Base-by-base conservation (phyloP, 2,329 filamentous ascomycete genomes). In the Pyrenochaeta sp. region DNA sequence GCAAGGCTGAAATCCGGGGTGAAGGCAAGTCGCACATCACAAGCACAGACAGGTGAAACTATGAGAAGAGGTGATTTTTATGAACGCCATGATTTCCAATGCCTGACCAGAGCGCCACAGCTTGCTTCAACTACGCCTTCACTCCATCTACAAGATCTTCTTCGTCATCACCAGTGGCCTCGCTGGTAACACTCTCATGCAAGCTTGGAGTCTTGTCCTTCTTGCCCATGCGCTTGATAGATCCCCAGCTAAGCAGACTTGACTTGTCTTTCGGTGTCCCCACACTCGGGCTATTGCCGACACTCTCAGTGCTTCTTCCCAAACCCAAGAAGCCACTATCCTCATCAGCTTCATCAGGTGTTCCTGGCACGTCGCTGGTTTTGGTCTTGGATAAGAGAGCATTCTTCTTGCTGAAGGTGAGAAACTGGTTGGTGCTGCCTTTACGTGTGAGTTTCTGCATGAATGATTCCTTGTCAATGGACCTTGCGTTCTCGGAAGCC, bases 401-500 rank as follows among this genome's bases (percentile, higher is more conserved):
- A 15, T 51, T 58, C 49, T 67, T 69, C 48, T 74, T 76, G 36
- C 73, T 68, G 27, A 73, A 70, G 1, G 59, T 62, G 4, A 74
- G 65, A 57, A 78, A 78, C 38, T 78, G 77, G 39, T 68, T 72
- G 0, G 73, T 72, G 45, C 69, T 74, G 23, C 69, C 69, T 56
- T 80, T 80, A 39, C 77, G 73, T 4, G 72, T 72, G 26, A 80
- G 68, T 48, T 78, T 78, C 46, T 74, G 70, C 74, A 79, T 78
- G 53, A 79, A 76, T 2, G 68, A 70, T 35, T 78, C 75, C 40
- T 74, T 77, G 45, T 73, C 71, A 13, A 67, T 47, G 2, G 67
- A 60, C 34, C 61, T 56, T 28, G 65, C 49, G 23, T 51, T 60
- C 13, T 73, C 69, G 0, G 69, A 71, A 2, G 65, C 59, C 0